phyloP scores from a whole-genome alignment of 1,284 basidiomycete genomes.

The Somion occarium region DNA sequence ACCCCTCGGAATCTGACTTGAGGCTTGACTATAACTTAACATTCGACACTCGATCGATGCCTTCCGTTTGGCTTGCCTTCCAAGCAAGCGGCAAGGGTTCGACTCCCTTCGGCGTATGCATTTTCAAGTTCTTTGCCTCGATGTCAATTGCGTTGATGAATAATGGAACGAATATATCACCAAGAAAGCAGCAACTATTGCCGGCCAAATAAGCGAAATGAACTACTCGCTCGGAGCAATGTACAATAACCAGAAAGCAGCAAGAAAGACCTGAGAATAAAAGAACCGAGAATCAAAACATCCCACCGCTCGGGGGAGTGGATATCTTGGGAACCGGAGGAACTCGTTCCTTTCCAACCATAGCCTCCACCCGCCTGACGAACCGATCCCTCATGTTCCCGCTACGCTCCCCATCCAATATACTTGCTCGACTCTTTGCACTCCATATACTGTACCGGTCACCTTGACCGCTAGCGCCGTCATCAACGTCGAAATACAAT shows the following conservation, averaged over 20 bases:
- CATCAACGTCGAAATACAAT: slow-evolving; percentile 19
- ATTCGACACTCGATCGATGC: too few species aligned
- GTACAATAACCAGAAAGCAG: background rate
- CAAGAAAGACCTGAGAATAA: background rate
- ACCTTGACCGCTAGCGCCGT: slow-evolving; percentile 20
- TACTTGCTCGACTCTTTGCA: slow-evolving; percentile 43
- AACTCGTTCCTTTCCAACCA: slow-evolving; percentile 38
- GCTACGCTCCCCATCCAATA: slow-evolving; percentile 51
- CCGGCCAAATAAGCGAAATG: too few species aligned
- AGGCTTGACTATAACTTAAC: too few species aligned
- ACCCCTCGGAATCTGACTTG: too few species aligned
- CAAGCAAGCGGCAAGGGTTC: slow-evolving; percentile 48
- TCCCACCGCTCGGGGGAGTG: slow-evolving; percentile 2
- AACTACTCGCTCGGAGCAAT: too few species aligned
- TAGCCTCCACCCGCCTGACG: slow-evolving; percentile 43
- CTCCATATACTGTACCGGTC: slow-evolving; percentile 41
- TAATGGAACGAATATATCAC: too few species aligned
- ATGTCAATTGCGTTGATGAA: too few species aligned
- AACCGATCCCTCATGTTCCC: slow-evolving; percentile 44
- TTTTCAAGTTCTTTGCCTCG: too few species aligned
- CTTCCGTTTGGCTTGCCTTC: slow-evolving; percentile 84
- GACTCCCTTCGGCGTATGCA: too few species aligned
- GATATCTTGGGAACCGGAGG: slow-evolving; percentile 44
- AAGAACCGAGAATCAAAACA: slow-evolving; percentile 7
- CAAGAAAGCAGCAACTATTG: too few species aligned